A percentile compares a stretch with the other conserved stretches of the same genome.
Evolutionary conservation across 2,329 filamentous ascomycete genomes (phyloP).

Genomic region (Claviceps sp.): DNA sequence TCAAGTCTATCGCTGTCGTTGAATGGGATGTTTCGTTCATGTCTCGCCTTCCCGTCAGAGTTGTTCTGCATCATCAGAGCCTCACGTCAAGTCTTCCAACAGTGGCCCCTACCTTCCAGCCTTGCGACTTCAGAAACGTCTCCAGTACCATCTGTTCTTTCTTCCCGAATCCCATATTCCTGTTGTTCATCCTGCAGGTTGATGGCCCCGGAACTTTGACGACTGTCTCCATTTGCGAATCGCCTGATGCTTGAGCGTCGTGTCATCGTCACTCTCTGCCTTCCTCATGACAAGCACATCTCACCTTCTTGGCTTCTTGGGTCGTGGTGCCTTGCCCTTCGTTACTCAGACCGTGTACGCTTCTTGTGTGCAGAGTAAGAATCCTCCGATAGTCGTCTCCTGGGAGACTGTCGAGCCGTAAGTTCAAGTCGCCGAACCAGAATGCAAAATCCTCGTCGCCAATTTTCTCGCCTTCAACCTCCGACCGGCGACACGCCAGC

Average conservation of each 20-base stretch:
- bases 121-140: constrained; percentile 39
- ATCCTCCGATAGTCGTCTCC: constrained; percentile 81
- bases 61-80: neutral
- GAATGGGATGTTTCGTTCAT: neutral
- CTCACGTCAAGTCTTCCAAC: neutral
- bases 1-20: neutral
- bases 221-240: constrained; percentile 29
- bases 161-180: constrained; percentile 49
- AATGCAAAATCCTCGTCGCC: constrained; percentile 90
- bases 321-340: constrained; percentile 17
- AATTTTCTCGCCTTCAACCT: constrained; percentile 55
- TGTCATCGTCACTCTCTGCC: constrained; percentile 34
- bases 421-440: constrained; percentile 95
- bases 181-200: constrained; percentile 42
- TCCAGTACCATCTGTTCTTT: constrained; percentile 55
- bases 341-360: constrained; percentile 53
- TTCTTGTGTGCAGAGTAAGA: constrained; percentile 67
- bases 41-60: neutral
- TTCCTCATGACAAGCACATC: constrained; percentile 33
- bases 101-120: constrained; percentile 17
- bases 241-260: constrained; percentile 21
- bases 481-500: constrained; percentile 38
- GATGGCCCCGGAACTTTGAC: constrained; percentile 47
- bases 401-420: constrained; percentile 74
- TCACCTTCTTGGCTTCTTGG: constrained; percentile 30